Conservation (phyloP, 148 eudicot genomes). For the Euryodendron excelsum region DNA sequence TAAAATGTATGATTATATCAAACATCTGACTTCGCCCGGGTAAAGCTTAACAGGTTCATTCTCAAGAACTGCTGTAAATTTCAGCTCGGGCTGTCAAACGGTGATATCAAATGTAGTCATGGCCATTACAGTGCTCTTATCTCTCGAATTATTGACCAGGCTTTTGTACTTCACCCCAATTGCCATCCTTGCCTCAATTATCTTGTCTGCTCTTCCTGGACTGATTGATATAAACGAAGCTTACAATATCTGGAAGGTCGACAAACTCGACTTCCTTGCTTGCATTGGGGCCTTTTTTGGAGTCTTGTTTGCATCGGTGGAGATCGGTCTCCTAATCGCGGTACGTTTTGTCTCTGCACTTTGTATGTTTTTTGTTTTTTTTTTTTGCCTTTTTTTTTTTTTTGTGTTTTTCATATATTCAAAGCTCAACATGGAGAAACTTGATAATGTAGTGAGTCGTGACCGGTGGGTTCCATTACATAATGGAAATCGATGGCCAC, state of each 20-base stretch:
- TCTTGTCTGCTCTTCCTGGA: conserved; percentile 44
- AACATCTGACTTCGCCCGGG: neutral
- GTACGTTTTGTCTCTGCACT: conserved; percentile 24
- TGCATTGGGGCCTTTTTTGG: conserved; percentile 48
- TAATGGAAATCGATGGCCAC: neutral
- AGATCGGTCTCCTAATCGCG: conserved; percentile 46
- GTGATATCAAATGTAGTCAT: conserved; percentile 45
- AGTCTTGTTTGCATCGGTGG: conserved; percentile 42
- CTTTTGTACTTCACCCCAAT: conserved; percentile 46
- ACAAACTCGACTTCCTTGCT: conserved; percentile 49
- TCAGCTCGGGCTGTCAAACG: conserved; percentile 43
- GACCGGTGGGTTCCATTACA: conserved; percentile 15
- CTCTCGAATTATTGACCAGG: conserved; percentile 32
- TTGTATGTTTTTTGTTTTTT: neutral
- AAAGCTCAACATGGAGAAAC: neutral
- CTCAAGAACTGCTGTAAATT: conserved; percentile 50
- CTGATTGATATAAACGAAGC: conserved; percentile 35
- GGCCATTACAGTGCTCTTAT: conserved; percentile 46
- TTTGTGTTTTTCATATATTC: neutral
- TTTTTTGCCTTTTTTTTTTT: neutral
- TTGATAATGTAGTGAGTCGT: conserved; percentile 7
- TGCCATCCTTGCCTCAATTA: conserved; percentile 44
- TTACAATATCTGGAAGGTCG: conserved; percentile 43
- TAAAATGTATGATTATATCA: no score
- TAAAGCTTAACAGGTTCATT: conserved; percentile 36